A percentile compares a stretch with the other conserved stretches of the same genome.
Evolutionary conservation across 2,329 filamentous ascomycete species (phyloP).

Genomic region (Penicillium decumbens): DNA sequence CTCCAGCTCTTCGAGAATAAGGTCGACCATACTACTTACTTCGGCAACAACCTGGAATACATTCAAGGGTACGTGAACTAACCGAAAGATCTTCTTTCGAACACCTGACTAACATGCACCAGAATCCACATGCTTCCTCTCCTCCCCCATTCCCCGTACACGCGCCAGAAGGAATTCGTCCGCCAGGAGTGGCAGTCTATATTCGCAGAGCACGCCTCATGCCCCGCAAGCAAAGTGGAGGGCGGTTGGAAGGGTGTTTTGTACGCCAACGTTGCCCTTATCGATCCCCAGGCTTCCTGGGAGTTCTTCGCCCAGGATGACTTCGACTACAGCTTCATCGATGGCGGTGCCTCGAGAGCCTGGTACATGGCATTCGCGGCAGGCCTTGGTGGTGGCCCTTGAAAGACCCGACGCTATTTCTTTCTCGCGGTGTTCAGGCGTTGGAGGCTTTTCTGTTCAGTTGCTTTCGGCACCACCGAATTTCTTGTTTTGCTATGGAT

Average conservation of each 20-base stretch:
- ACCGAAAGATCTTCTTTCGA: not conserved
- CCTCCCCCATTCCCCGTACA: slow-evolving; percentile 62
- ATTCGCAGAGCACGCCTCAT: slow-evolving; percentile 64
- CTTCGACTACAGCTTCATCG: slow-evolving; percentile 62
- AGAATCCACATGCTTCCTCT: slow-evolving; percentile 83
- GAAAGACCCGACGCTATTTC: not conserved
- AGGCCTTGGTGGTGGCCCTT: slow-evolving; percentile 38
- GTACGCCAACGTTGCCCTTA: slow-evolving; percentile 73
- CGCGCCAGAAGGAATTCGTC: slow-evolving; percentile 66
- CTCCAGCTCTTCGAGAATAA: slow-evolving; percentile 82
- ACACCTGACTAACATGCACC: slow-evolving; percentile 33
- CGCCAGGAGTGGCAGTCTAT: slow-evolving; percentile 75
- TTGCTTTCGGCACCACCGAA: not conserved
- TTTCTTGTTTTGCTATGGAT: not conserved
- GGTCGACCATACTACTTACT: slow-evolving; percentile 87
- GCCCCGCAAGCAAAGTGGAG: slow-evolving; percentile 51
- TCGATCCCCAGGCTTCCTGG: slow-evolving; percentile 66
- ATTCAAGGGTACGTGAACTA: slow-evolving; percentile 52
- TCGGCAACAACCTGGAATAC: slow-evolving; percentile 67
- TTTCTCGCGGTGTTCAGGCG: not conserved
- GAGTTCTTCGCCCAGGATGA: slow-evolving; percentile 64
- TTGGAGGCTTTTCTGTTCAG: not conserved
- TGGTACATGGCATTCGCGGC: slow-evolving; percentile 81
- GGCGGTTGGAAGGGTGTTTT: slow-evolving; percentile 85
- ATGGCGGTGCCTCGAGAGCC: slow-evolving; percentile 76